Conservation (phyloP, 2,329 filamentous ascomycete species). For the Penicillium sp. region DNA sequence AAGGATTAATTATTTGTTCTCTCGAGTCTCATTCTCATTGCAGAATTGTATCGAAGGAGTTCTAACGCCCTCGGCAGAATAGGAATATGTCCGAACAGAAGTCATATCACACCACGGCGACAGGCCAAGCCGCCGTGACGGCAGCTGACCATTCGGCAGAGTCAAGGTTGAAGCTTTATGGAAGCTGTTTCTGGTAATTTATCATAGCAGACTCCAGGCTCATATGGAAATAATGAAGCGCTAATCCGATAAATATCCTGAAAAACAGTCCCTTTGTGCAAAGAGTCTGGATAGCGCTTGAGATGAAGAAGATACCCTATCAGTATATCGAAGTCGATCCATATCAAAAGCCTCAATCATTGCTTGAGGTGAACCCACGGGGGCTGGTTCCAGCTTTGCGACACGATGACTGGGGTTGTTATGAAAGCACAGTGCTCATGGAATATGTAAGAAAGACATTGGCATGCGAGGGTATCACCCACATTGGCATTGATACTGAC, state of each 20-base stretch:
- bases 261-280: conserved; percentile 76
- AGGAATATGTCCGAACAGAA: conserved; percentile 61
- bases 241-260: conserved; percentile 5
- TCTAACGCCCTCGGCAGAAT: conserved; percentile 19
- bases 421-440: conserved; percentile 78
- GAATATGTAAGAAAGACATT: conserved; percentile 68
- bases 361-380: conserved; percentile 74
- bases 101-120: conserved; percentile 70
- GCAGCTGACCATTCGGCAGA: conserved; percentile 70
- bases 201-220: neutral
- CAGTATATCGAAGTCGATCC: conserved; percentile 87
- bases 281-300: conserved; percentile 84
- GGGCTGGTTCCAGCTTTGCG: conserved; percentile 75
- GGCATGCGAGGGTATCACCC: neutral
- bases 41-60: conserved; percentile 2
- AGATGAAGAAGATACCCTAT: conserved; percentile 75
- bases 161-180: conserved; percentile 73
- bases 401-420: conserved; percentile 78
- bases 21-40: conserved; percentile 4
- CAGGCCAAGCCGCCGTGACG: conserved; percentile 69
- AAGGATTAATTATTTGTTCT: neutral
- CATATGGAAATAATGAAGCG: neutral
- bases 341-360: conserved; percentile 68
- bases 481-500: conserved; percentile 4
- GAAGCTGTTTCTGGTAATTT: conserved; percentile 75